Base-by-base conservation (phyloP, 345 rosid species). In the Erodium maritimum region DNA sequence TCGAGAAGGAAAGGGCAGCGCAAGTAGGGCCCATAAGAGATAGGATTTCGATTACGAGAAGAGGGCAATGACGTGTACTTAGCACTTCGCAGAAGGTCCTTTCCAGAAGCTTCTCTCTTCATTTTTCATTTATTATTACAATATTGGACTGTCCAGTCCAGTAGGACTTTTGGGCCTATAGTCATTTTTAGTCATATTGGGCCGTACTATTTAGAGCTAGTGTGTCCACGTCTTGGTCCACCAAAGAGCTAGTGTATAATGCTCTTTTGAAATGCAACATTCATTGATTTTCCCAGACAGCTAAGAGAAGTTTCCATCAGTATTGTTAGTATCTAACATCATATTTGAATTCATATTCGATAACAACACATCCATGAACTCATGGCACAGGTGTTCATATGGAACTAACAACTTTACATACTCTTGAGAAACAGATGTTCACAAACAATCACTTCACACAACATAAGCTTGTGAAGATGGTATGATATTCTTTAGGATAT, bases 31-130 rank as follows among this genome's bases (percentile, higher is more conserved):
- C 51, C 51, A 20, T 53, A 14, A 25, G 56, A 1, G 0, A 42
- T 42, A 51, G 16, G 0, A 34, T 20, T 50, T 62, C 53, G 58
- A 50, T 24, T 37, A 56, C 64, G 58, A 68, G 74, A 70, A 70
- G 71, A 37, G 2, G 56, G 73, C 22, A 68, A 21, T 62, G 55
- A 65, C 23, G 63, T 67, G 66, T 60, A 67, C 21, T 11, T 4
- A 45, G 52, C 21, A 23, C 29, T 57, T 37, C 19, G 62, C 58
- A 23, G 37, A 0, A 54, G 37, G 71, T 73, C 65, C 73, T 69
- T 76, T 80, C 80, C 82, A 69, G 86, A 83, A 81, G 67, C 78
- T 81, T 80, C 74, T 57, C 2, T 58, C 67, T 53, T 46, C 51
- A 64, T 60, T 68, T 46, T 24, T 19, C 53, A 54, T 46, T 23